These are phyloP conservation scores for Leccinum sublutescens DNA, from an alignment of 768 basidiomycete species.

Conservation along the genomic window DNA sequence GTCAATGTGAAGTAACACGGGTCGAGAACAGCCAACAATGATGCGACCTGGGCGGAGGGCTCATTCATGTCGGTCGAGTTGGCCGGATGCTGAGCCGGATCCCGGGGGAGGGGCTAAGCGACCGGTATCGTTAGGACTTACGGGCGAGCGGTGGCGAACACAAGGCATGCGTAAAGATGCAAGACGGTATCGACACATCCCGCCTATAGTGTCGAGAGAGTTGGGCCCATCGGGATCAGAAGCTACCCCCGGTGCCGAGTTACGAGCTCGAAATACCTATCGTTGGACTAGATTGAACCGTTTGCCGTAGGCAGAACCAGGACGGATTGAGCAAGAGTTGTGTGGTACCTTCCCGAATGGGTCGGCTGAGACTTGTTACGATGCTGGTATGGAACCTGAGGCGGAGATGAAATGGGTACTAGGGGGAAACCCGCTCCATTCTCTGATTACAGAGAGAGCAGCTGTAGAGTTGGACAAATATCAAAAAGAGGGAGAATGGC, in stretches of 20 bases:
- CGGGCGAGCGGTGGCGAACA: neutral
- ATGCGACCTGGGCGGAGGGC: constrained; percentile 33
- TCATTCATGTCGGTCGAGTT: neutral
- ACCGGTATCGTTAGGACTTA: neutral
- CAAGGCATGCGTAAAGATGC: neutral
- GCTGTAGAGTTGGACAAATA: constrained; percentile 9
- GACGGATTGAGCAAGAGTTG: constrained; percentile 17
- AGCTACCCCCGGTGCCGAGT: constrained; percentile 21
- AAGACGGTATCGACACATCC: neutral
- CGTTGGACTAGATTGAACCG: constrained; percentile 7
- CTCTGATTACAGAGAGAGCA: constrained; percentile 7
- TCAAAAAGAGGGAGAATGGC: constrained; percentile 17
- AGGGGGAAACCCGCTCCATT: constrained; percentile 19
- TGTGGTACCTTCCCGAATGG: constrained; percentile 20
- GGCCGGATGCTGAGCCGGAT: constrained; percentile 2
- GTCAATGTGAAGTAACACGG: neutral
- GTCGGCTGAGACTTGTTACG: neutral
- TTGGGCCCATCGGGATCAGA: constrained; percentile 14
- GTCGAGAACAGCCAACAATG: constrained; percentile 17
- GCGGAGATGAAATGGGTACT: constrained; percentile 33
- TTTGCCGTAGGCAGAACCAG: constrained; percentile 28
- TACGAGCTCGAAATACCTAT: neutral
- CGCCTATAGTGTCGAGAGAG: neutral
- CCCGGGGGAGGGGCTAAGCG: constrained; percentile 4
- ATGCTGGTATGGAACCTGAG: constrained; percentile 3